phyloP scores from a whole-genome alignment of 106 monocot species.

The Phalaenopsis equestris region DNA sequence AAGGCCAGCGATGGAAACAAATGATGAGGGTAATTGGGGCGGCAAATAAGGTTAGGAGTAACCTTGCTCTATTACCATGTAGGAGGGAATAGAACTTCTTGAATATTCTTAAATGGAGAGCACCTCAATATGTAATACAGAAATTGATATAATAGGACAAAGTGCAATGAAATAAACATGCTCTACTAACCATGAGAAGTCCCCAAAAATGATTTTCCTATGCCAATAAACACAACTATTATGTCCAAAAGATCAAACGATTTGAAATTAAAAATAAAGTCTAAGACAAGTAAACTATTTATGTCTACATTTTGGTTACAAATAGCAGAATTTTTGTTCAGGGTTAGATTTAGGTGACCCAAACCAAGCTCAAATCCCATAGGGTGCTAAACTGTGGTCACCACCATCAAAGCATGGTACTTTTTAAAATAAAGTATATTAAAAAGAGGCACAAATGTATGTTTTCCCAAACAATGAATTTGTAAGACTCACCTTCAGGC shows the following conservation, averaged over 20 bases:
- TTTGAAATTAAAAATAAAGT: not conserved
- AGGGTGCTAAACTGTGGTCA: not conserved
- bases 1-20: too few relatives aligned
- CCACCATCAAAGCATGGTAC: not conserved
- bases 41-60: too few relatives aligned
- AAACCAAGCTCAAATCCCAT: not conserved
- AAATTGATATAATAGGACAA: not conserved
- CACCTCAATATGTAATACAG: not conserved
- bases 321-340: not conserved
- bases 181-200: not conserved
- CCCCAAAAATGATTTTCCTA: not conserved
- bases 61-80: too few relatives aligned
- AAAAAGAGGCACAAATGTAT: not conserved
- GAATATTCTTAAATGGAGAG: not conserved
- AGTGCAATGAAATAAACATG: not conserved
- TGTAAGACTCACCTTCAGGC: not conserved
- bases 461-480: not conserved
- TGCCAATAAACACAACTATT: not conserved
- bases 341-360: not conserved
- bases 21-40: too few relatives aligned
- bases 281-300: not conserved
- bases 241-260: not conserved
- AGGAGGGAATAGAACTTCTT: too few relatives aligned
- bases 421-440: not conserved
- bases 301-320: not conserved